Evolutionary conservation across 352 stramenopile species (phyloP).

Genomic region (Phytophthora vignae): DNA sequence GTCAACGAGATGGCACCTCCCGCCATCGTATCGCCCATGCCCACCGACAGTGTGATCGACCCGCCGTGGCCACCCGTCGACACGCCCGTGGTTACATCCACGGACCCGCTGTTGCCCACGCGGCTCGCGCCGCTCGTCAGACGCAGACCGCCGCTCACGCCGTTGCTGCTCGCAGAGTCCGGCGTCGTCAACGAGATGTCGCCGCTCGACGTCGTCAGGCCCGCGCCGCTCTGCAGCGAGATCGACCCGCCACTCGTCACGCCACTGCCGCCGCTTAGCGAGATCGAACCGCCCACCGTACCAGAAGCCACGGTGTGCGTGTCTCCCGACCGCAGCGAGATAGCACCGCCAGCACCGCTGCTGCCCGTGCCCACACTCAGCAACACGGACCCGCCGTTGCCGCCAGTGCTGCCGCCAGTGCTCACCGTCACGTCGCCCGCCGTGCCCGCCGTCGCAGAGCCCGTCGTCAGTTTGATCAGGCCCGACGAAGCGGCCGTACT

Average conservation of each 20-base stretch:
- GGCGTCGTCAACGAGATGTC: conserved; percentile 28
- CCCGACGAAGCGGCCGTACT: not conserved
- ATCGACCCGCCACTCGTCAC: conserved; percentile 38
- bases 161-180: not conserved
- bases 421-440: conserved; percentile 41
- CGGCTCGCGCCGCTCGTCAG: conserved; percentile 17
- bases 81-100: conserved; percentile 5
- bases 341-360: conserved; percentile 1
- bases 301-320: not conserved
- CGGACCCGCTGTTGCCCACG: conserved; percentile 30
- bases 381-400: conserved; percentile 23
- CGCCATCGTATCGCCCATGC: conserved; percentile 1
- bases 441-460: too few species aligned
- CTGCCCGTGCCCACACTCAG: conserved; percentile 11
- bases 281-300: not conserved
- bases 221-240: conserved; percentile 33
- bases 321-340: not conserved
- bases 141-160: conserved; percentile 8
- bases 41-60: conserved; percentile 12
- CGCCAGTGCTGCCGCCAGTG: not conserved
- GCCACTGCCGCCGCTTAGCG: conserved; percentile 21
- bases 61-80: conserved; percentile 10
- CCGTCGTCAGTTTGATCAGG: not conserved
- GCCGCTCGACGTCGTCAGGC: conserved; percentile 30
- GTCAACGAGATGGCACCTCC: conserved; percentile 20